phyloP scores from a whole-genome alignment of 495 filamentous ascomycete genomes.

The Bathelium albidoporum region DNA sequence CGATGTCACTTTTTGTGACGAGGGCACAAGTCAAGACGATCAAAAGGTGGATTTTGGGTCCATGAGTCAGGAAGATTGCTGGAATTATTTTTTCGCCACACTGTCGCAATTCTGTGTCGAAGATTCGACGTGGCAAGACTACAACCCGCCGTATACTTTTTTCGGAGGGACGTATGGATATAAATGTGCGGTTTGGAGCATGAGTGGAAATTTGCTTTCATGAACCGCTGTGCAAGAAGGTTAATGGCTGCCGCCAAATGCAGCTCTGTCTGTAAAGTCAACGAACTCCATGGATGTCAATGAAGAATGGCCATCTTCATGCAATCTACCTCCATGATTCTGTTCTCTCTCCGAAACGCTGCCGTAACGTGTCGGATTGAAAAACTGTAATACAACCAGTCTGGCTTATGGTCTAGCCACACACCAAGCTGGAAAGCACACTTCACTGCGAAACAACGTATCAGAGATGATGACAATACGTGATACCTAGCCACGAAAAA shows the following conservation, averaged over 20 bases:
- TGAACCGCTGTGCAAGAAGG: background rate
- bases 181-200: background rate
- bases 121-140: background rate
- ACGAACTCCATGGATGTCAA: background rate
- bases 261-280: background rate
- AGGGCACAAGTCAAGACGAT: background rate
- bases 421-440: background rate
- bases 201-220: background rate
- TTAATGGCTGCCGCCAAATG: background rate
- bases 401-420: background rate
- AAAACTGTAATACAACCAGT: background rate
- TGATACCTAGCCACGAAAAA: background rate
- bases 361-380: background rate
- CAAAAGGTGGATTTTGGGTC: background rate
- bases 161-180: background rate
- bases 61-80: background rate
- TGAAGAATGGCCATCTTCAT: background rate
- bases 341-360: background rate
- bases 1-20: background rate
- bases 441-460: background rate
- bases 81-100: background rate
- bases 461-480: background rate
- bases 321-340: background rate
- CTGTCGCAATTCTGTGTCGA: background rate
- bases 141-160: background rate